A percentile compares a stretch with the other conserved stretches of the same genome.
Evolutionary conservation across 805 yeast genomes (phyloP).

Genomic region (Yamadazyma kitorensis): DNA sequence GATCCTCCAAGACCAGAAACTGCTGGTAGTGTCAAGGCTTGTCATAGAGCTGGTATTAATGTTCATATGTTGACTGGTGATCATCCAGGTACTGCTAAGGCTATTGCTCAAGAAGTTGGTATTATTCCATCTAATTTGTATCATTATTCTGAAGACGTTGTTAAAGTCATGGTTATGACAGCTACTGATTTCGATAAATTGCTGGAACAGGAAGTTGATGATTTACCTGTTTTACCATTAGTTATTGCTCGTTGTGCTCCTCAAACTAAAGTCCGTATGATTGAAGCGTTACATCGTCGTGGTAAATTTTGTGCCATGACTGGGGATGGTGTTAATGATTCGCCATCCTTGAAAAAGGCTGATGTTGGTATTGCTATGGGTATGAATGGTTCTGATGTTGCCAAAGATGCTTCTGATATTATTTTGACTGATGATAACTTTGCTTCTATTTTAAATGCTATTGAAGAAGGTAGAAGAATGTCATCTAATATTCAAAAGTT

Average conservation of each 20-base stretch:
- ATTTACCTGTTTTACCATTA: conserved; percentile 61
- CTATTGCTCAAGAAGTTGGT: conserved; percentile 36
- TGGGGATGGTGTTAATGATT: conserved; percentile 97
- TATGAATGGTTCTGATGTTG: conserved; percentile 91
- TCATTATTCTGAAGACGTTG: conserved; percentile 55
- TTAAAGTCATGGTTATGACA: conserved; percentile 69
- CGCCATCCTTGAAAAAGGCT: conserved; percentile 90
- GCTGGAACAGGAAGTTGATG: conserved; percentile 59
- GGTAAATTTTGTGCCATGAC: conserved; percentile 71
- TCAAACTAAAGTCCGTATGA: conserved; percentile 76
- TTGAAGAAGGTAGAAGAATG: conserved; percentile 33
- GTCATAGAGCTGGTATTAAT: conserved; percentile 34
- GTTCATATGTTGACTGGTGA: conserved; percentile 38
- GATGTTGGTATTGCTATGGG: conserved; percentile 95
- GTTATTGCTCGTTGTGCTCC: conserved; percentile 86
- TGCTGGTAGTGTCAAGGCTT: conserved; percentile 23
- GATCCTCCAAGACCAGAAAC: conserved; percentile 36
- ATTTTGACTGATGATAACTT: conserved; percentile 93
- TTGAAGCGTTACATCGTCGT: conserved; percentile 60
- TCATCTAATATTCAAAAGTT: conserved; percentile 33
- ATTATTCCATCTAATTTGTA: conserved; percentile 45
- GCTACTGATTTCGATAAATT: conserved; percentile 69
- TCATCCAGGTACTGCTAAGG: conserved; percentile 33
- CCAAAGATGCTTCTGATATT: conserved; percentile 97
- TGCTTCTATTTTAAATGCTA: conserved; percentile 85